Evolutionary conservation across 768 basidiomycete species (phyloP), one percentile per base, ranked within the genome.

Genomic region (Punctularia strigosozonata): DNA sequence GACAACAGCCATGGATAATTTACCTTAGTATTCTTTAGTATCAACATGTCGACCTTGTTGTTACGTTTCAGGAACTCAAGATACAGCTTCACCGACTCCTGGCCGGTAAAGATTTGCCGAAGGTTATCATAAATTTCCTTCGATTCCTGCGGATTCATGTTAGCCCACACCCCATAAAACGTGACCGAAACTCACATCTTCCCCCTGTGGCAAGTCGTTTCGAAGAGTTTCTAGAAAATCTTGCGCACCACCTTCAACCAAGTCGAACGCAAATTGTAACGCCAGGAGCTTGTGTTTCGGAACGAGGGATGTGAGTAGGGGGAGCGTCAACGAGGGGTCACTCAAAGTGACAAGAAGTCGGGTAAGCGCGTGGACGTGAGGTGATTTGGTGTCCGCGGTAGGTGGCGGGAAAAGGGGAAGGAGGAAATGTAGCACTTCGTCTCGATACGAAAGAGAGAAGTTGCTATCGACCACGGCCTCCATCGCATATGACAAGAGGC

Each of bases 61-160:
- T 92, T 92, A 45, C 83, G 79, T 61, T 85, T 84, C 42, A 99
- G 71, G 69, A 99, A 98, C 61, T 98, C 88, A 34, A 94, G 77
- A 58, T 94, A 91, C 21, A 97, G 63, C 52, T 87, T 88, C 41
- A 94, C 86, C 23, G 86, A 89, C 54, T 87, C 87, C 51, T 88
- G 85, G 15, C 95, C 95, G 8, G 77, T 80, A 18, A 99, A 65
- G 46, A 99, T 95, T 41, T 66, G 73, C 40, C 81, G 76, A 25
- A 95, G 63, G 45, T 84, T 79, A 45, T 84, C 79, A 53, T 78
- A 87, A 23, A 72, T 65, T 26, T 68, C 60, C 54, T 72, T 73
- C 19, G 73, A 72, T 49, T 63, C 63, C 81, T 85, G 43, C 44
- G 21, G 26, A 39, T 40, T 18, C 6, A 33, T 19, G 23, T 40